Evolutionary conservation across 192 early-diverging fungal genomes (phyloP).

Genomic region (Podila minutissima): DNA sequence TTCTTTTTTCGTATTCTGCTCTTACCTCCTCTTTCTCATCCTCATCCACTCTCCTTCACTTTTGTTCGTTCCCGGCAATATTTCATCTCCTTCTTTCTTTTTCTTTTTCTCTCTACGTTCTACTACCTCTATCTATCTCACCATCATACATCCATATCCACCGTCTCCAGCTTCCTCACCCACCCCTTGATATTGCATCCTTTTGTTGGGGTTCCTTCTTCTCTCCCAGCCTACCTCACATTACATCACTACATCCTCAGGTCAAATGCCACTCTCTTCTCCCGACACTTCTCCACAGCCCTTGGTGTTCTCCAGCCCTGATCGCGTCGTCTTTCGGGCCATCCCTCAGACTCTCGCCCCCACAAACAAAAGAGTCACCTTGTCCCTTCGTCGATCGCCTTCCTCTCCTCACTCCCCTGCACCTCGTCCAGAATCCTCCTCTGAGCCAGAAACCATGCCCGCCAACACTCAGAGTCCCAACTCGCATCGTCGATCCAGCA

Average conservation of each 20-base stretch:
- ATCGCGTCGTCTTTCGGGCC: slow-evolving; percentile 46
- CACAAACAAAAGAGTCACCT: slow-evolving; percentile 48
- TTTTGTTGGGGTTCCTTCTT: not conserved
- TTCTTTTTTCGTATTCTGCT: too few relatives aligned
- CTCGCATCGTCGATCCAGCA: slow-evolving; percentile 7
- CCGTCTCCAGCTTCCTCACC: not conserved
- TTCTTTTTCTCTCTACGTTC: not conserved
- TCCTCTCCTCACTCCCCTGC: slow-evolving; percentile 5
- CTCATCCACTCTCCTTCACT: not conserved
- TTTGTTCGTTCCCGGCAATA: not conserved
- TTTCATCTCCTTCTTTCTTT: not conserved
- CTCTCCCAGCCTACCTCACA: not conserved
- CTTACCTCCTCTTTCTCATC: not conserved
- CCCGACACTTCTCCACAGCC: slow-evolving; percentile 26
- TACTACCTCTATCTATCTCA: not conserved
- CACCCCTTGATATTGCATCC: not conserved
- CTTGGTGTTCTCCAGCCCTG: slow-evolving; percentile 38
- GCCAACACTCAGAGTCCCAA: slow-evolving; percentile 35
- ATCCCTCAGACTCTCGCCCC: slow-evolving; percentile 41
- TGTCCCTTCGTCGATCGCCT: slow-evolving; percentile 25
- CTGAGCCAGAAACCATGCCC: slow-evolving; percentile 21
- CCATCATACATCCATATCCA: not conserved
- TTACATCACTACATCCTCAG: not conserved
- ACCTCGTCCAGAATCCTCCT: not conserved
- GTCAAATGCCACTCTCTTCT: slow-evolving; percentile 25